Evolutionary conservation across 148 eudicot species (phyloP).

Genomic region (Persicaria maculosa): DNA sequence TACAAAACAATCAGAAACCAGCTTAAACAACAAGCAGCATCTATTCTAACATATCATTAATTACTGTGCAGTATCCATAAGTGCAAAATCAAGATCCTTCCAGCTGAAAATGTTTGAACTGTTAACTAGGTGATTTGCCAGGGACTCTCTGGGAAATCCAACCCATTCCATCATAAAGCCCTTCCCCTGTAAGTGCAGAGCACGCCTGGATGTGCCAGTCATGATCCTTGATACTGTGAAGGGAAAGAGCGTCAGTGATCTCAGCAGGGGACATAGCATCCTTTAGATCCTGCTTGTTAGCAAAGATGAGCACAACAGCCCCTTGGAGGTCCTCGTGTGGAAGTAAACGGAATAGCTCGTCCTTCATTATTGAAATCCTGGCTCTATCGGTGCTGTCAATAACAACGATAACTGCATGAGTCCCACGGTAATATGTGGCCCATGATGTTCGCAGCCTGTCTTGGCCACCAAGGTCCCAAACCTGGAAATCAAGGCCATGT

Average conservation of each 20-base stretch:
- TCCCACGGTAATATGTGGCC: constrained; percentile 97
- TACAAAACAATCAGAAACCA: neutral
- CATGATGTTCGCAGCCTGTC: constrained; percentile 91
- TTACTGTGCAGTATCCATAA: constrained; percentile 1
- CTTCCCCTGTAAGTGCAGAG: constrained; percentile 88
- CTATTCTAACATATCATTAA: constrained; percentile 4
- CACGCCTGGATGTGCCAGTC: constrained; percentile 98
- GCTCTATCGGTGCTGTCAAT: constrained; percentile 92
- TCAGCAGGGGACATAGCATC: constrained; percentile 96
- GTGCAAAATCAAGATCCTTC: neutral
- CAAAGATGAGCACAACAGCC: constrained; percentile 71
- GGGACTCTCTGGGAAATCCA: constrained; percentile 89
- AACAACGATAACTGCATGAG: constrained; percentile 87
- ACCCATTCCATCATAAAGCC: constrained; percentile 89
- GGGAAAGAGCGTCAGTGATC: constrained; percentile 87
- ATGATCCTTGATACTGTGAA: constrained; percentile 87
- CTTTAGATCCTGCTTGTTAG: constrained; percentile 85
- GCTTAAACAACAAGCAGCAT: constrained; percentile 12
- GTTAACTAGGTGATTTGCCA: constrained; percentile 72
- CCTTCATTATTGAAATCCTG: constrained; percentile 79
- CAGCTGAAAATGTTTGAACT: neutral
- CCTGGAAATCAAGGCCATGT: constrained; percentile 30
- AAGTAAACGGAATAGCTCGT: constrained; percentile 75
- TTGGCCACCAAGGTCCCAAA: constrained; percentile 99
- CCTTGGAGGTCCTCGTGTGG: constrained; percentile 81